Conservation (phyloP, 2,329 filamentous ascomycete genomes). For the Monosporascus sp. region DNA sequence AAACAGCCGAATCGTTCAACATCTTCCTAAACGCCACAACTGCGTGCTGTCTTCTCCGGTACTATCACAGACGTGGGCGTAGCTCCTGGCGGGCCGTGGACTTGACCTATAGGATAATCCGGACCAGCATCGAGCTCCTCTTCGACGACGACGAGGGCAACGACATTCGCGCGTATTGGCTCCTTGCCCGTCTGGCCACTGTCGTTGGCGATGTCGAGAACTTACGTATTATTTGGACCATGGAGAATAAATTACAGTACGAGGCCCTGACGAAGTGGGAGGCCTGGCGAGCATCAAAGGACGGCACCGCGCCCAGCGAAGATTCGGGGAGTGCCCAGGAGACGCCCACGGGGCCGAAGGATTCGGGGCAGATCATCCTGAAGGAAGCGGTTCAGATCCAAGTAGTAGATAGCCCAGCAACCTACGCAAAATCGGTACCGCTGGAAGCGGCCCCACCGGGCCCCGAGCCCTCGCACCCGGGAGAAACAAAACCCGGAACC, state of each 20-base stretch:
- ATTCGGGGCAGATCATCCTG: too few species aligned
- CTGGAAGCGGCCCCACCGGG: too few species aligned
- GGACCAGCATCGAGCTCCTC: conserved; percentile 21
- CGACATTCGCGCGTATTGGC: conserved; percentile 20
- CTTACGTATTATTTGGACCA: conserved; percentile 17
- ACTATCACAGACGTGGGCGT: conserved; percentile 17
- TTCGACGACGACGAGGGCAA: conserved; percentile 24
- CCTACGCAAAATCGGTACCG: too few species aligned
- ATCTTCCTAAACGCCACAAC: conserved; percentile 14
- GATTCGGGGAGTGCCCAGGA: background rate
- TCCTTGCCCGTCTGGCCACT: conserved; percentile 17
- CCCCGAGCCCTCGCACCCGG: too few species aligned
- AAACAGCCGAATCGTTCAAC: conserved; percentile 12
- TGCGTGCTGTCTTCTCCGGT: conserved; percentile 23
- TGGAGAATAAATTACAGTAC: conserved; percentile 18
- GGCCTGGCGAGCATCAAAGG: conserved; percentile 16
- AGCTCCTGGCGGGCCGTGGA: conserved; percentile 9
- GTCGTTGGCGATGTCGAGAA: conserved; percentile 17
- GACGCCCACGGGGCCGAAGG: too few species aligned
- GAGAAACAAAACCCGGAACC: too few species aligned
- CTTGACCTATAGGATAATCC: conserved; percentile 17
- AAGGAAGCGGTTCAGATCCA: too few species aligned
- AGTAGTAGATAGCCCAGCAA: too few species aligned
- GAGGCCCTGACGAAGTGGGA: conserved; percentile 17
- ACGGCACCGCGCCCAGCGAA: conserved; percentile 2